Conservation (phyloP, 1,139 yeast species). For the Blastobotrys buckinghamii region DNA sequence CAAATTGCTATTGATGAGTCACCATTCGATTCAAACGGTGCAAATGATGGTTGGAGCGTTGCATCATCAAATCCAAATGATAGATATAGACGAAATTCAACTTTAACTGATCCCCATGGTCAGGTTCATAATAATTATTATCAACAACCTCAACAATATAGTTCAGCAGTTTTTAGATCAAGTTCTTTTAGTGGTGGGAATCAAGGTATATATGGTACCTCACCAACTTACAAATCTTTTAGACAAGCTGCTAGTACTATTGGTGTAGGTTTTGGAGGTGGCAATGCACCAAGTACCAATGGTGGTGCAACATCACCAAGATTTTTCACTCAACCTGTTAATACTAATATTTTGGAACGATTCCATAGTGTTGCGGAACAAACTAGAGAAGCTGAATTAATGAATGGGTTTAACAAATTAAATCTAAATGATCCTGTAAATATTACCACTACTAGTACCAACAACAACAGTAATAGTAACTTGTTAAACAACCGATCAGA, state of each 20-base stretch:
- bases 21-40: slow-evolving; percentile 8
- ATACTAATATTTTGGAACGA: slow-evolving; percentile 33
- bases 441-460: no score
- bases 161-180: slow-evolving; percentile 6
- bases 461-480: not conserved
- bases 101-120: slow-evolving; percentile 10
- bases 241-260: slow-evolving; percentile 3
- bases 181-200: slow-evolving; percentile 9
- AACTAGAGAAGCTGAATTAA: slow-evolving; percentile 64
- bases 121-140: not conserved
- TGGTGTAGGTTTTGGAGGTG: not conserved
- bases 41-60: slow-evolving; percentile 6
- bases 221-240: slow-evolving; percentile 10
- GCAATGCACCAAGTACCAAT: slow-evolving; percentile 3
- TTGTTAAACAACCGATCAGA: slow-evolving; percentile 3
- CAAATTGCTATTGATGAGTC: slow-evolving; percentile 11
- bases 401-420: slow-evolving; percentile 39
- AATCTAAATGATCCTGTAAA: slow-evolving; percentile 10
- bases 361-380: slow-evolving; percentile 75
- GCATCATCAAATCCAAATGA: not conserved
- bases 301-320: slow-evolving; percentile 7
- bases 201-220: slow-evolving; percentile 4
- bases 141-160: not conserved
- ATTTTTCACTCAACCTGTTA: slow-evolving; percentile 6
- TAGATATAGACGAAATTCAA: slow-evolving; percentile 10